Evolutionary conservation across 352 stramenopile genomes (phyloP).

Genomic region (Globisporangium emineosum): DNA sequence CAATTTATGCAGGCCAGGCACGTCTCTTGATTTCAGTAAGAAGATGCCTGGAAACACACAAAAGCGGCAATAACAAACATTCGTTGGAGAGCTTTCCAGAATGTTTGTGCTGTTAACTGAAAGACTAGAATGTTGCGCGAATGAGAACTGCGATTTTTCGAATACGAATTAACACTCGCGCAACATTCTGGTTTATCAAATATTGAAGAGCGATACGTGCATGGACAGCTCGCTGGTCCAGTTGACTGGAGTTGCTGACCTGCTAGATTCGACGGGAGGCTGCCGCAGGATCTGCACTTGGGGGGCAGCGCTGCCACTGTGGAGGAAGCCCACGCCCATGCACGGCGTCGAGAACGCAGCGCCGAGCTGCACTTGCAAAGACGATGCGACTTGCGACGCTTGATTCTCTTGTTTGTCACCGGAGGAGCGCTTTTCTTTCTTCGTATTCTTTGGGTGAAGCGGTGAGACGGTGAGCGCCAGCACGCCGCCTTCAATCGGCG

Average conservation of each 20-base stretch:
- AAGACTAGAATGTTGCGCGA: too few species aligned
- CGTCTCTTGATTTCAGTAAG: too few species aligned
- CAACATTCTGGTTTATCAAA: background rate
- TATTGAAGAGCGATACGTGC: conserved; percentile 8
- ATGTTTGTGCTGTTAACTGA: too few species aligned
- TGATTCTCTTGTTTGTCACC: background rate
- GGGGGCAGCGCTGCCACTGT: conserved; percentile 12
- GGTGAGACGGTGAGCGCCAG: conserved; percentile 30
- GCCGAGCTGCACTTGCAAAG: conserved; percentile 37
- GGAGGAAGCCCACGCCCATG: conserved; percentile 61
- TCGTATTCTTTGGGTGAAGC: background rate
- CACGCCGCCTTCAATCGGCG: conserved; percentile 50
- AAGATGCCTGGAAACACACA: too few species aligned
- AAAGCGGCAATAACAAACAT: too few species aligned
- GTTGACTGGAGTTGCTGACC: background rate
- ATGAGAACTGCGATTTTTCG: too few species aligned
- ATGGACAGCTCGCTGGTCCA: background rate
- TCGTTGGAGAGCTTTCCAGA: too few species aligned
- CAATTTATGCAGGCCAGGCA: too few species aligned
- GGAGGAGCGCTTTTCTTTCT: background rate
- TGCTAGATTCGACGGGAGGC: conserved; percentile 4
- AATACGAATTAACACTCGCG: too few species aligned
- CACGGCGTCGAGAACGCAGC: conserved; percentile 62
- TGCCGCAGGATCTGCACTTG: conserved; percentile 54
- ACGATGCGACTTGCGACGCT: background rate